Evolutionary conservation across 108 stramenopile genomes (phyloP), one percentile per base, ranked within the genome.

Genomic region (Nitzschia inconspicua): DNA sequence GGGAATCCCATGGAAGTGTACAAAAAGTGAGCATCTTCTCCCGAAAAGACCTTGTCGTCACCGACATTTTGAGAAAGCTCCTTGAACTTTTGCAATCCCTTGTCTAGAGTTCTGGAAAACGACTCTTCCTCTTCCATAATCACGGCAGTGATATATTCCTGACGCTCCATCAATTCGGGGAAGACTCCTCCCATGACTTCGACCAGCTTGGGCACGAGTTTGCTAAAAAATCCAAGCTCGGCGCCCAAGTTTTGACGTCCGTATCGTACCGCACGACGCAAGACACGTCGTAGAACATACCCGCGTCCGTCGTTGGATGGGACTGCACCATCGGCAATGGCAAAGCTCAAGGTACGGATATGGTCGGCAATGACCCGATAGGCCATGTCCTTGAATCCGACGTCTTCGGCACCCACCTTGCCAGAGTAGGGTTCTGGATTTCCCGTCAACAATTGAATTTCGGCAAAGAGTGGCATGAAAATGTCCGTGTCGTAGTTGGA

Each of bases 361-460:
- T 99, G 98, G 85, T 99, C 98, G 36, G 98, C 98, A 27, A 98
- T 93, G 24, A 97, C 98, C 30, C 98, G 86, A 81, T 99, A 99
- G 54, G 98, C 98, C 95, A 97, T 99, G 71, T 99, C 98, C 34
- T 86, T 70, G 73, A 73, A 91, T 32, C 79, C 96, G 3, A 52
- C 63, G 72, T 99, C 98, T 20, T 73, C 81, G 19, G 46, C 63
- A 25, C 93, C 98, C 46, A 99, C 71, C 72, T 95, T 91, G 48
- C 97, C 97, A 4, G 70, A 52, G 63, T 99, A 99, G 1, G 94
- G 77, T 9, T 83, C 58, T 54, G 53, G 53, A n/a, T 88, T 83
- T 13, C 93, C 91, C 1, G 96, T 93, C 28, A 84, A 68, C 24
- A 69, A 60, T 46, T 78, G 89, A 69, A 99, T 97, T 48, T 85